phyloP scores from a whole-genome alignment of 768 basidiomycete genomes.

The Rhodosporidiobolus odoratus region DNA sequence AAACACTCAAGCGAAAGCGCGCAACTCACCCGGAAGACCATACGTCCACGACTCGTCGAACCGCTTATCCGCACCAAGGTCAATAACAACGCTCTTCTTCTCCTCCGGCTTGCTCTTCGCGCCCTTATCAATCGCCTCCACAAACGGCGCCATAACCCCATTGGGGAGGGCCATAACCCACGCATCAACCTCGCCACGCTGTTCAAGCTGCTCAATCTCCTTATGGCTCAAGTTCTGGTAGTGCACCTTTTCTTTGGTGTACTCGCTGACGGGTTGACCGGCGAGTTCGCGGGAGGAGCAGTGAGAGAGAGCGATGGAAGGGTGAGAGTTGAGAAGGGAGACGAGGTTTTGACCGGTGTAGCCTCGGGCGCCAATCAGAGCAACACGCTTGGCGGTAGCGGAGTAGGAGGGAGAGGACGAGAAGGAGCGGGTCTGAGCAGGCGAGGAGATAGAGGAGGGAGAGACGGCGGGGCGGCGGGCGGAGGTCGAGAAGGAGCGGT shows the following conservation, averaged over 20 bases:
- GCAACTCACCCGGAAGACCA: conserved; percentile 95
- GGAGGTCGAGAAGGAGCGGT: conserved; percentile 48
- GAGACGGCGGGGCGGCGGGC: conserved; percentile 36
- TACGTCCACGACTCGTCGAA: conserved; percentile 96
- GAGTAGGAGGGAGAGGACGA: conserved; percentile 48
- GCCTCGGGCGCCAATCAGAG: conserved; percentile 89
- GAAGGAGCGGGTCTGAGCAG: conserved; percentile 43
- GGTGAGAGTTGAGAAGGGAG: conserved; percentile 77
- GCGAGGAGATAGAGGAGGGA: conserved; percentile 48
- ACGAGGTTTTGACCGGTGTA: conserved; percentile 92
- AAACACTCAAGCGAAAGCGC: not conserved
- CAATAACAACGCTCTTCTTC: conserved; percentile 72
- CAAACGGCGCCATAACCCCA: conserved; percentile 90
- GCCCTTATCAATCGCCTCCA: conserved; percentile 83
- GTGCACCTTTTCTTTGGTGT: conserved; percentile 65
- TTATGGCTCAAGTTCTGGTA: conserved; percentile 73
- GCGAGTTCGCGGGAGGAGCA: conserved; percentile 93
- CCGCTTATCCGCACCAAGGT: conserved; percentile 88
- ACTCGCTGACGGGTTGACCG: conserved; percentile 70
- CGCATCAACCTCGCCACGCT: conserved; percentile 82
- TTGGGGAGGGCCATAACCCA: conserved; percentile 99
- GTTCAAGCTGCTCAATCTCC: conserved; percentile 85
- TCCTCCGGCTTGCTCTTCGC: conserved; percentile 52
- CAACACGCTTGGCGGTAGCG: conserved; percentile 64
- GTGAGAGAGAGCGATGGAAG: conserved; percentile 80